phyloP scores from a whole-genome alignment of 768 basidiomycete genomes.

The Termitomyces sp. region DNA sequence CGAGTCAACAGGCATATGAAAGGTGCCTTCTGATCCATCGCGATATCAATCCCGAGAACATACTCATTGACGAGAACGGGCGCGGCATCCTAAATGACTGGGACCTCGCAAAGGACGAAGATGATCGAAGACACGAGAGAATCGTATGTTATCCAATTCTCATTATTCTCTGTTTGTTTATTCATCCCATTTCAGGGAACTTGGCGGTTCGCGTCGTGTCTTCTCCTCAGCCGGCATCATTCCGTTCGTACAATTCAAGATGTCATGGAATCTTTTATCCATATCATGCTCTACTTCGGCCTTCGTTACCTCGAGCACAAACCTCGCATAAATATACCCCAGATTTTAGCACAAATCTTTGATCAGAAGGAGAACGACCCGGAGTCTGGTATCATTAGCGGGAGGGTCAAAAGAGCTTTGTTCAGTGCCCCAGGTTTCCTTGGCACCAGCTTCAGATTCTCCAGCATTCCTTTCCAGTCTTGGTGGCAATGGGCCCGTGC shows the following conservation, averaged over 20 bases:
- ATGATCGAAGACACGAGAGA: background rate
- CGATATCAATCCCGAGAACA: background rate
- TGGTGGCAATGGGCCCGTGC: background rate
- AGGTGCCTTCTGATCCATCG: background rate
- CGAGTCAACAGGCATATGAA: background rate
- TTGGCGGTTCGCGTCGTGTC: constrained; percentile 15
- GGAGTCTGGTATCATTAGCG: background rate
- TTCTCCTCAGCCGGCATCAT: constrained; percentile 13
- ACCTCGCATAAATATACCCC: background rate
- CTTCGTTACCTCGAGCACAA: constrained; percentile 13
- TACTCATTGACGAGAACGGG: background rate
- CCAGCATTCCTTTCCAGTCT: background rate
- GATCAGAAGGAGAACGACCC: background rate
- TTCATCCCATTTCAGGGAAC: background rate
- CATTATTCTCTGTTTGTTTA: background rate
- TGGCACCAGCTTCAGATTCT: background rate
- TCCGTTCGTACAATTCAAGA: constrained; percentile 22
- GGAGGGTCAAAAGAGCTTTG: background rate
- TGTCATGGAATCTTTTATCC: constrained; percentile 28
- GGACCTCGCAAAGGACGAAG: background rate
- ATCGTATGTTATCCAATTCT: background rate
- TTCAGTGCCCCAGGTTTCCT: background rate
- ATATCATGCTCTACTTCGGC: constrained; percentile 16
- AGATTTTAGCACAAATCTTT: background rate
- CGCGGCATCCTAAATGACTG: background rate